These are phyloP conservation scores for Hypoxylon trugodes DNA, from an alignment of 495 filamentous ascomycete genomes.

Conservation along the genomic window DNA sequence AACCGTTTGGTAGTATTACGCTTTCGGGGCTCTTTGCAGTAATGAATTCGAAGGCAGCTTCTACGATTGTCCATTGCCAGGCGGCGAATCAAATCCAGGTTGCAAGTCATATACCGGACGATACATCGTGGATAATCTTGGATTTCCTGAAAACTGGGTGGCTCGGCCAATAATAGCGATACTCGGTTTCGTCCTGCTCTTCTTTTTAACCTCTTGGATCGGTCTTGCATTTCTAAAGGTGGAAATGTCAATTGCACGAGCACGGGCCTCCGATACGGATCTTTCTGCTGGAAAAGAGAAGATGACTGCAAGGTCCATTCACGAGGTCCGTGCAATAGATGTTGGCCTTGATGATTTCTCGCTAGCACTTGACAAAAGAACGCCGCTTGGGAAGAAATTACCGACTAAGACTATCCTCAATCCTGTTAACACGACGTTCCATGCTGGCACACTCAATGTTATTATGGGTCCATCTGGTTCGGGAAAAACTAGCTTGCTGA, in stretches of 20 bases:
- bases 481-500: slow-evolving; percentile 76
- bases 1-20: slow-evolving; percentile 63
- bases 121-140: slow-evolving; percentile 71
- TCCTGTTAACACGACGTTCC: slow-evolving; percentile 68
- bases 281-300: slow-evolving; percentile 68
- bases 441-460: slow-evolving; percentile 70
- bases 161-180: slow-evolving; percentile 68
- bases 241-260: slow-evolving; percentile 67
- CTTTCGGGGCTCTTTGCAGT: slow-evolving; percentile 68
- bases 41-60: slow-evolving; percentile 75
- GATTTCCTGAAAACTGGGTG: slow-evolving; percentile 69
- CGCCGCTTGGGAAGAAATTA: slow-evolving; percentile 51
- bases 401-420: slow-evolving; percentile 67
- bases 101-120: slow-evolving; percentile 72
- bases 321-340: slow-evolving; percentile 64
- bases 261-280: slow-evolving; percentile 61
- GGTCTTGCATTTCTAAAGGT: slow-evolving; percentile 65
- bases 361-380: slow-evolving; percentile 68
- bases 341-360: slow-evolving; percentile 69
- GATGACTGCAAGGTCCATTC: slow-evolving; percentile 57
- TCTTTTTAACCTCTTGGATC: slow-evolving; percentile 63
- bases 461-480: slow-evolving; percentile 82
- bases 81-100: slow-evolving; percentile 64
- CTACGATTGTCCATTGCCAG: slow-evolving; percentile 70
- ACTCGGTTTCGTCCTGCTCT: slow-evolving; percentile 64